These are phyloP conservation scores for Backusella mclennaniae DNA, from an alignment of 192 early-diverging fungal genomes.

Conservation along the genomic window DNA sequence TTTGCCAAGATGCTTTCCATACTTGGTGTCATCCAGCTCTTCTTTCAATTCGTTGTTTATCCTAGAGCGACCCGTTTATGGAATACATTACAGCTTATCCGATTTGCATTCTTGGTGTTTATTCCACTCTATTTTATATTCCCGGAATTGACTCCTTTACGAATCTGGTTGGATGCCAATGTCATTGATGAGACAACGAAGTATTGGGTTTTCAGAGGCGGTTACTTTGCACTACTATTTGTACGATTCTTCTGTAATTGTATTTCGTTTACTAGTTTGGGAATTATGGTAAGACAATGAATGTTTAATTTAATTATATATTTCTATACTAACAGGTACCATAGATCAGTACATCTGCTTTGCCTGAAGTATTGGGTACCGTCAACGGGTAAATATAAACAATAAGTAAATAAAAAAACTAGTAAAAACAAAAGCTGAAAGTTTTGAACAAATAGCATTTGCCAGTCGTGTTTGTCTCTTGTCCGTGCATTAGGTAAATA, in stretches of 20 bases:
- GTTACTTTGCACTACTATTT: slow-evolving; percentile 13
- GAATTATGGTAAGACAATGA: slow-evolving; percentile 47
- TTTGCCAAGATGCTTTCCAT: slow-evolving; percentile 42
- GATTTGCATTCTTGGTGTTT: slow-evolving; percentile 35
- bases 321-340: neutral
- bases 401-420: neutral
- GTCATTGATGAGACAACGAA: slow-evolving; percentile 12
- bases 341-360: slow-evolving; percentile 56
- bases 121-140: slow-evolving; percentile 39
- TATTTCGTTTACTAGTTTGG: slow-evolving; percentile 44
- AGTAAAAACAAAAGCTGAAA: neutral
- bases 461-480: slow-evolving; percentile 50
- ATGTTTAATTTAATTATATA: neutral
- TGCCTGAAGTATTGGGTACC: slow-evolving; percentile 45
- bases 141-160: slow-evolving; percentile 24
- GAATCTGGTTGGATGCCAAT: slow-evolving; percentile 25
- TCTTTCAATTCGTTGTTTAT: slow-evolving; percentile 46
- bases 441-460: slow-evolving; percentile 28
- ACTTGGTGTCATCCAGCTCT: slow-evolving; percentile 41
- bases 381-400: slow-evolving; percentile 45
- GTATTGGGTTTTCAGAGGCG: slow-evolving; percentile 6
- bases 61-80: slow-evolving; percentile 35
- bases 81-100: slow-evolving; percentile 35
- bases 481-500: slow-evolving; percentile 31
- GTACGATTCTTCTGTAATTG: slow-evolving; percentile 12